Base-by-base conservation (phyloP, 2,329 filamentous ascomycete species). In the Metarhizium robertsii region DNA sequence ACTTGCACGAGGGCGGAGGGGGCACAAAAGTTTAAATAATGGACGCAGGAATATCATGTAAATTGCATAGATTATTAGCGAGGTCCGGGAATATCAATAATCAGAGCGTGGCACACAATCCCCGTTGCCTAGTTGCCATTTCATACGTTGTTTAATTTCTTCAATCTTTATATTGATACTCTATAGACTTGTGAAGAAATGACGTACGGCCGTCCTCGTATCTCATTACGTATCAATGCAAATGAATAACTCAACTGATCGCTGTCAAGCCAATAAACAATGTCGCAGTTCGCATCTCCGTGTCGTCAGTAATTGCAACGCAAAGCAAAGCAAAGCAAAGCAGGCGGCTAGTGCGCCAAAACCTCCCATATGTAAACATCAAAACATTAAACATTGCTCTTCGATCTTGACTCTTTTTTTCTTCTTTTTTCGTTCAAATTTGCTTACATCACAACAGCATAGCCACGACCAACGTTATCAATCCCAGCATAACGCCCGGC, bases 361-460 rank as follows among this genome's bases (percentile, higher is more conserved):
- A 3, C 18, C 45, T 13, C 2, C 45, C 45, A 30, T 30, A 46
- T 46, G 11, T 18, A 30, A 48, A 30, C 11, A 30, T 30, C 25
- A 30, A 30, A 29, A 48, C 4, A 14, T 30, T 6, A 50, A 51
- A 20, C 30, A 7, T 38, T 7, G 16, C 7, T 18, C 10, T 18
- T 13, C n/a, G 16, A 6, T 18, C 10, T 18, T 13, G 7, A 18
- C 32, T 1, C 4, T 7, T 18, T n/a, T 45, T 47, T 7, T 43
- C 3, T 20, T 13, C 30, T 32, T 10, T 32, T 38, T 38, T 29
- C 16, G 32, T n/a, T 42, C 36, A 40, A 29, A 13, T 25, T 8
- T 7, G 32, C 7, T 13, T 8, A 18, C 29, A n/a, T 55, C 25
- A 60, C 6, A 58, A 42, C 46, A 56, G 14, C 16, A 58, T 34